Base-by-base conservation (phyloP, 495 filamentous ascomycete species). In the Clohesyomyces aquaticus region DNA sequence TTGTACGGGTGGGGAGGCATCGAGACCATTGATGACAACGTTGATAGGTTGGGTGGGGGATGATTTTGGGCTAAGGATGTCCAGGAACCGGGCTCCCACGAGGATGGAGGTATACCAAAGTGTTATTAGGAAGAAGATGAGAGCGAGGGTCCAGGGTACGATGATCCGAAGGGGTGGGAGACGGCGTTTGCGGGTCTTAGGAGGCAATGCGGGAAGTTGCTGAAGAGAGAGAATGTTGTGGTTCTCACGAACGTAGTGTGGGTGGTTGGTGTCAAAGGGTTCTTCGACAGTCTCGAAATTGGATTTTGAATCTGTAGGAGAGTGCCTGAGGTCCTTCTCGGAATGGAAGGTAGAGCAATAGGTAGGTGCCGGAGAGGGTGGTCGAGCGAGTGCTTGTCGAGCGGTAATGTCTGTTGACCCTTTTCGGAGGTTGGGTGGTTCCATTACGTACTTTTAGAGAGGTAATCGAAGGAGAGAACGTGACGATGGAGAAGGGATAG, bases 301-400 rank as follows among this genome's bases (percentile, higher is more conserved):
- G 41, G 55, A 16, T 29, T 28, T n/a, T 23, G 35, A 19, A 19
- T 18, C 11, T n/a, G n/a, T n/a, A n/a, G n/a, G n/a, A n/a, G n/a
- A n/a, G n/a, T n/a, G n/a, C n/a, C n/a, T n/a, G n/a, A n/a, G 12
- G 49, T 54, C 57, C 25, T 51, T 60, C 9, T 32, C 26, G 14
- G 29, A 22, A 43, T 50, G 23, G 52, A 56, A 42, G 18, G 62
- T 59, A 11, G 63, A 66, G 22, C 21, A 41, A 35, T 66, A 66
- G 2, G 63, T 66, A 47, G 63, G 63, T 21, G 63, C 63, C 29
- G 63, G 63, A 12, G 63, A 66, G n/a, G 63, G 56, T 28, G 63
- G 25, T n/a, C 22, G 11, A 14, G 22, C 22, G 22, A 18, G 21
- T 27, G 2, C 18, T 25, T 29, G 11, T 11, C 26, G 46, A 23